Evolutionary conservation across 305 asterid species (phyloP).

Genomic region (Galium porrigens): DNA sequence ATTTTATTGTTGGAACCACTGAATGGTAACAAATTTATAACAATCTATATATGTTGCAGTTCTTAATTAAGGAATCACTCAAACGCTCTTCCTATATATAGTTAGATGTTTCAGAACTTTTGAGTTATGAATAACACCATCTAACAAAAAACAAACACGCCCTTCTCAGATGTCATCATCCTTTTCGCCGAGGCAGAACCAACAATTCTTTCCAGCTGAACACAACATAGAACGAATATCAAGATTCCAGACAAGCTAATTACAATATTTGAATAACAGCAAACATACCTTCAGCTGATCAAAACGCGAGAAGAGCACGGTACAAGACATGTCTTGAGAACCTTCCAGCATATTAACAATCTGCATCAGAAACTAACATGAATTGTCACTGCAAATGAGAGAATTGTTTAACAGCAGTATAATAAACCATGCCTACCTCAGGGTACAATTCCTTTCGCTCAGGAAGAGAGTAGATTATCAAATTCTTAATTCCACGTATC

Average conservation of each 20-base stretch:
- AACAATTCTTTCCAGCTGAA: conserved; percentile 76
- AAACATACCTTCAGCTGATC: conserved; percentile 64
- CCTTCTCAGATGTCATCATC: conserved; percentile 64
- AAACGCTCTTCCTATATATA: not conserved
- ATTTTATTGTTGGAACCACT: too few relatives aligned
- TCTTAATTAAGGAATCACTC: not conserved
- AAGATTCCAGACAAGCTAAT: not conserved
- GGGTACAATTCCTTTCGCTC: conserved; percentile 92
- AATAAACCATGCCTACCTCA: conserved; percentile 38
- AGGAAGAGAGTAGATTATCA: conserved; percentile 73
- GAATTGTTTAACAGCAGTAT: not conserved
- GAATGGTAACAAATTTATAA: too few relatives aligned
- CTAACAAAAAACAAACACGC: conserved; percentile 46
- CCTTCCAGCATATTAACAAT: conserved; percentile 71
- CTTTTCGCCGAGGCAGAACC: conserved; percentile 67
- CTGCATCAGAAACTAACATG: conserved; percentile 30
- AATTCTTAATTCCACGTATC: conserved; percentile 78
- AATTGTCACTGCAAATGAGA: not conserved
- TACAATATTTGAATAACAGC: not conserved
- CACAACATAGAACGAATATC: not conserved
- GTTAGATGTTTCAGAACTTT: not conserved
- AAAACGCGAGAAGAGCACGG: conserved; percentile 66
- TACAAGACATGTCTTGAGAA: conserved; percentile 56
- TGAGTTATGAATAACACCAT: not conserved
- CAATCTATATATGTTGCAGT: not conserved